phyloP scores from a whole-genome alignment of 495 filamentous ascomycete genomes.

The Echria macrotheca region DNA sequence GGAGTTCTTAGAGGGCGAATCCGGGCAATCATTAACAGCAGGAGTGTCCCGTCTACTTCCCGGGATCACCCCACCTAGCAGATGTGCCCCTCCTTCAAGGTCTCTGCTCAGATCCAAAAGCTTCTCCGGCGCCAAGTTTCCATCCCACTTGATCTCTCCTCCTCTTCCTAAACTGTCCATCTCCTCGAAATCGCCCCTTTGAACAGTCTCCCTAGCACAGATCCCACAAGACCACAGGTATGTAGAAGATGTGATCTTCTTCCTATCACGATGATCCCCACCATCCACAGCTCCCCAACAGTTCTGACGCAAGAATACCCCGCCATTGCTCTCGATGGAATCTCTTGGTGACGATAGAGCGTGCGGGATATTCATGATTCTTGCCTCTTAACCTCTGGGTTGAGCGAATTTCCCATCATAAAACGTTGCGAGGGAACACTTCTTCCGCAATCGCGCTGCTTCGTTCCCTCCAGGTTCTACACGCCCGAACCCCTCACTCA shows the following conservation, averaged over 20 bases:
- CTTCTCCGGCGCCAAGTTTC: slow-evolving; percentile 15
- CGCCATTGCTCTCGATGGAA: slow-evolving; percentile 2
- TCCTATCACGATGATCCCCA: neutral
- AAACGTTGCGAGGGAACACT: neutral
- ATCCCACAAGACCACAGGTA: too few species aligned
- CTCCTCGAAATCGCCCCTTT: too few species aligned
- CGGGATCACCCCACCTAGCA: slow-evolving; percentile 28
- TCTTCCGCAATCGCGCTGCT: neutral
- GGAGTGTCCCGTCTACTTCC: slow-evolving; percentile 14
- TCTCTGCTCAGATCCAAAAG: slow-evolving; percentile 19
- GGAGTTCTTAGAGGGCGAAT: too few species aligned
- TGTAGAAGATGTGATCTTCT: too few species aligned
- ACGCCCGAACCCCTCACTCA: neutral
- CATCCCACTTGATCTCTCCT: neutral
- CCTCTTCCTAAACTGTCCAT: neutral
- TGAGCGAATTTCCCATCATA: slow-evolving; percentile 25
- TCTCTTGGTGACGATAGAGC: slow-evolving; percentile 7
- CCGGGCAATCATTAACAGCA: slow-evolving; percentile 21
- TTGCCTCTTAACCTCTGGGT: slow-evolving; percentile 4
- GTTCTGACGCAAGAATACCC: neutral
- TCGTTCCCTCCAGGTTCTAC: neutral
- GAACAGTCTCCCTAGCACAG: too few species aligned
- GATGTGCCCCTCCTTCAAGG: slow-evolving; percentile 26
- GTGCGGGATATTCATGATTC: slow-evolving; percentile 23
- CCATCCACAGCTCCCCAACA: neutral